These are phyloP conservation scores for Lactarius indigo DNA, from an alignment of 768 basidiomycete genomes.

Conservation along the genomic window DNA sequence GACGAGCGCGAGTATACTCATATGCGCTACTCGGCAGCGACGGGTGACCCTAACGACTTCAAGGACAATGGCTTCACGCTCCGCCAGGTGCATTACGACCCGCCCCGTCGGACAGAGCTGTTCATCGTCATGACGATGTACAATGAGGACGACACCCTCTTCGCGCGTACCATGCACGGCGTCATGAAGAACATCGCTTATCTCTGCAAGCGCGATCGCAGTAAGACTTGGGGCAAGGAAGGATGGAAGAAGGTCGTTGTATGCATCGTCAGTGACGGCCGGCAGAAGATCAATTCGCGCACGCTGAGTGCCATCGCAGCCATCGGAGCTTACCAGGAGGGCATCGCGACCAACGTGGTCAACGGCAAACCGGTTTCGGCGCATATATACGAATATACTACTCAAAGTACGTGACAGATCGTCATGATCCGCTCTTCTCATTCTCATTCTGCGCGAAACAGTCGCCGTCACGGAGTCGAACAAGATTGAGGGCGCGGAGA, in stretches of 20 bases:
- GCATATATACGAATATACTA: constrained; percentile 93
- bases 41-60: constrained; percentile 95
- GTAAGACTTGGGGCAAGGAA: constrained; percentile 95
- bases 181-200: constrained; percentile 93
- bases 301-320: constrained; percentile 86
- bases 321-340: constrained; percentile 94
- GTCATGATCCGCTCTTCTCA: neutral
- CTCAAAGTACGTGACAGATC: constrained; percentile 59
- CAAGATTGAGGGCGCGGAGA: constrained; percentile 77
- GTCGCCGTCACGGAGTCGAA: constrained; percentile 79
- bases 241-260: constrained; percentile 99
- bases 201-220: constrained; percentile 78
- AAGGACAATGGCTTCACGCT: constrained; percentile 77
- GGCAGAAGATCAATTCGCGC: constrained; percentile 78
- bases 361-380: constrained; percentile 81
- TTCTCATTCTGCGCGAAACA: constrained; percentile 30
- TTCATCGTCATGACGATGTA: constrained; percentile 99
- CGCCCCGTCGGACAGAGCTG: constrained; percentile 84
- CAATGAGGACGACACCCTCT: constrained; percentile 88
- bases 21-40: constrained; percentile 95
- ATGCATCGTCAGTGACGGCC: constrained; percentile 86
- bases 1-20: constrained; percentile 90
- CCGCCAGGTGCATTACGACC: constrained; percentile 88
- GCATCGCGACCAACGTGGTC: constrained; percentile 82
- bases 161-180: constrained; percentile 92